Evolutionary conservation across 78 protist genomes (phyloP).

Genomic region (Capsaspora owczarzaki): DNA sequence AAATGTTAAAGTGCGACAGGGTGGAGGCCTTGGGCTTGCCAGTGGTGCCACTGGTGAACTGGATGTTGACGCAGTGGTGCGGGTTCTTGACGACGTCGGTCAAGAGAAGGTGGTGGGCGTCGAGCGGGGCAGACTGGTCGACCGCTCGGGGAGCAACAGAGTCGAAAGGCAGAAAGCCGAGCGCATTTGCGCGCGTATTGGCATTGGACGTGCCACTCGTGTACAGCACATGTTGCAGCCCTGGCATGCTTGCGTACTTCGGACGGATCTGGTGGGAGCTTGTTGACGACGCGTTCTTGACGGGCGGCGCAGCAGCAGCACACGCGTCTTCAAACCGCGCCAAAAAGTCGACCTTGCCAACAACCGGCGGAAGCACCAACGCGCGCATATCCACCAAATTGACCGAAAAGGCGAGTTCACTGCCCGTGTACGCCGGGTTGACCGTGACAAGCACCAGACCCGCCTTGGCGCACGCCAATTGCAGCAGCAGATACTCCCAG

Average conservation of each 20-base stretch:
- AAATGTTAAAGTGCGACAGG: slow-evolving; percentile 73
- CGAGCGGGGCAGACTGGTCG: background rate
- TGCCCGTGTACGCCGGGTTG: slow-evolving; percentile 61
- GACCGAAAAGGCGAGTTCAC: slow-evolving; percentile 44
- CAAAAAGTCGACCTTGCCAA: slow-evolving; percentile 24
- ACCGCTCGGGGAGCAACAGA: background rate
- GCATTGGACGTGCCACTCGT: slow-evolving; percentile 9
- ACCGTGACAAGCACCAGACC: slow-evolving; percentile 59
- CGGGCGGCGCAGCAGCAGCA: too few species aligned
- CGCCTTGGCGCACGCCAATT: slow-evolving; percentile 40
- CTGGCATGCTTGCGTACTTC: background rate
- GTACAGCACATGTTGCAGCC: slow-evolving; percentile 6
- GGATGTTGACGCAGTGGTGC: slow-evolving; percentile 50
- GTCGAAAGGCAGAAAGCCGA: background rate
- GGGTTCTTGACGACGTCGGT: background rate
- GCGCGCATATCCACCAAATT: slow-evolving; percentile 31
- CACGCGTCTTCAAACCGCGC: slow-evolving; percentile 8
- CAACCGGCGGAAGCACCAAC: slow-evolving; percentile 32
- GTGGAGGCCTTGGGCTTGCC: slow-evolving; percentile 77
- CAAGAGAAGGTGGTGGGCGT: background rate
- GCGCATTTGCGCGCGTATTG: background rate
- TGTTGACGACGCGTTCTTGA: too few species aligned
- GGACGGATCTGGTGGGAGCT: background rate
- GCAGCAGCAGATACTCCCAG: slow-evolving; percentile 48
- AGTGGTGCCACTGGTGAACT: slow-evolving; percentile 69